Base-by-base conservation (phyloP, 305 asterid genomes). In the Fraxinus sp. region DNA sequence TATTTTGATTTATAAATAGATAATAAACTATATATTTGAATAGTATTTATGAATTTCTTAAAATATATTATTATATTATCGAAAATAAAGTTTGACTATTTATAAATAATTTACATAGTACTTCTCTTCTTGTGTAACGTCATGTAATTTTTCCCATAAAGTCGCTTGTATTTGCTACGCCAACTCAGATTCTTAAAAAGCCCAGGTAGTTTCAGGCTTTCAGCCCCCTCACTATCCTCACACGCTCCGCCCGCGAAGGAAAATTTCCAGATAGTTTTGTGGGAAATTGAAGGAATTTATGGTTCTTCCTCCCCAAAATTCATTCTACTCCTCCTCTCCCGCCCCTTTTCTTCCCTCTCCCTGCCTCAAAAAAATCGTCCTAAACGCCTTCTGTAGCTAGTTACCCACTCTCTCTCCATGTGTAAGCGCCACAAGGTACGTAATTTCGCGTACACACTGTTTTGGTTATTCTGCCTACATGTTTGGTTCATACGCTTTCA, bases 261-360 rank as follows among this genome's bases (percentile, higher is more conserved):
- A 85, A 82, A 80, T 55, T 13, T 79, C 64, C 35, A n/a, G 72
- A 20, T 14, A 32, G 49, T 80, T 75, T 85, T 83, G 85, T 88
- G 88, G 87, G 74, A 85, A 85, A 26, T 28, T 30, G 75, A 30
- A 30, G 85, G 79, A 85, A 86, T 74, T 87, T 80, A 68, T 80
- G 87, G 87, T 86, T 85, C 41, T 28, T 85, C 85, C 80, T 84
- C 79, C 84, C 46, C 39, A 70, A 22, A 70, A 70, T 70, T 11
- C 75, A n/a, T 6, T 70, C 39, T 4, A 4, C 1, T 14, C 5
- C 75, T 5, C 16, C 22, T 30, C 16, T 64, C 75, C 74, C 80
- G 20, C 8, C 72, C 73, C 28, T 41, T 36, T 80, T 74, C 83
- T 64, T 71, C 78, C 16, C 39, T 70, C 16, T 64, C 75, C 74